phyloP scores from a whole-genome alignment of 208 protist genomes.

The Crithidia expoeki region DNA sequence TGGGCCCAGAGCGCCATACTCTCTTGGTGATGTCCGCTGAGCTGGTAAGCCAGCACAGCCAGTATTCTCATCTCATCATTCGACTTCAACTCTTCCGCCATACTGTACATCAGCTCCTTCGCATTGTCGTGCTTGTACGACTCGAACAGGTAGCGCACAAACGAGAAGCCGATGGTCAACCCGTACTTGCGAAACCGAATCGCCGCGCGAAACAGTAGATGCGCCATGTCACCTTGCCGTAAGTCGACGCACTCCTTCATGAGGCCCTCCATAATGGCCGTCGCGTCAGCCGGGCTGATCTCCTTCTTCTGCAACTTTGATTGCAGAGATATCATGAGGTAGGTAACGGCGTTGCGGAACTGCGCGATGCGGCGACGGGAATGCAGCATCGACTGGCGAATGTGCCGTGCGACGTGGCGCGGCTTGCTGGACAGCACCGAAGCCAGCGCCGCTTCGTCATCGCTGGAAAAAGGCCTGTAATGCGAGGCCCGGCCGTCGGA shows the following conservation, averaged over 20 bases:
- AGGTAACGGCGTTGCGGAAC: constrained; percentile 92
- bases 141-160: constrained; percentile 84
- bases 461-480: constrained; percentile 78
- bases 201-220: constrained; percentile 89
- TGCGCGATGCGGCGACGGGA: constrained; percentile 75
- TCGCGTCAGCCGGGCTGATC: constrained; percentile 72
- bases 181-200: constrained; percentile 92
- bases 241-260: constrained; percentile 91
- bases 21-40: constrained; percentile 44
- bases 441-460: constrained; percentile 83
- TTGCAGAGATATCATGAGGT: constrained; percentile 90
- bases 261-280: constrained; percentile 77
- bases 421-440: constrained; percentile 80
- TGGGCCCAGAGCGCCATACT: constrained; percentile 50
- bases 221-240: constrained; percentile 90
- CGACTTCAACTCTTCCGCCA: constrained; percentile 80
- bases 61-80: constrained; percentile 63
- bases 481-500: constrained; percentile 15
- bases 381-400: constrained; percentile 85
- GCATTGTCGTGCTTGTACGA: constrained; percentile 83
- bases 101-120: constrained; percentile 79
- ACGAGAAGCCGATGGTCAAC: constrained; percentile 50
- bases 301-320: constrained; percentile 77
- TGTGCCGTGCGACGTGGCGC: constrained; percentile 79
- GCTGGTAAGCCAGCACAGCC: constrained; percentile 76